Percentiles rank a stretch among this genome's conserved stretches.
phyloP scores from a whole-genome alignment of 495 filamentous ascomycete genomes.

The Annulohypoxylon bovei region DNA sequence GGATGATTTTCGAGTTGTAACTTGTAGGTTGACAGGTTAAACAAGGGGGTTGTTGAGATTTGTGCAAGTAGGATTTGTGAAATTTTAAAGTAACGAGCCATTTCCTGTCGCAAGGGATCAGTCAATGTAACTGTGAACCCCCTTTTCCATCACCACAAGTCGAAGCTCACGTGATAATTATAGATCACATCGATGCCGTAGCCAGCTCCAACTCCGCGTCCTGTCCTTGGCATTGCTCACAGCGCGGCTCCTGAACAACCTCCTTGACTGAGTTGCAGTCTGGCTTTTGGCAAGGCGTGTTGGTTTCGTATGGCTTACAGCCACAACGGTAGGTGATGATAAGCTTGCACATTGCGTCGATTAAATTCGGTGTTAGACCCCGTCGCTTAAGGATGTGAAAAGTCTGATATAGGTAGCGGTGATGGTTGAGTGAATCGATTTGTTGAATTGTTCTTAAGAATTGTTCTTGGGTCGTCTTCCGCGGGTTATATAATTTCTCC shows the following conservation, averaged over 20 bases:
- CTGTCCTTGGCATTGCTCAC: constrained; percentile 11
- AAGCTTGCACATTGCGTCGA: constrained; percentile 24
- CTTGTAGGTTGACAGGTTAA: not conserved
- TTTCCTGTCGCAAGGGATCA: not conserved
- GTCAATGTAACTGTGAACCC: not conserved
- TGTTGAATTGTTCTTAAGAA: too few species aligned
- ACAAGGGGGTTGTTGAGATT: not conserved
- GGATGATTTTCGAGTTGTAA: not conserved
- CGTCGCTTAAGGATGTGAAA: not conserved
- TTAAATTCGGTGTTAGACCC: not conserved
- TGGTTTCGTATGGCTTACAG: constrained; percentile 30
- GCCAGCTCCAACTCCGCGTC: constrained; percentile 5
- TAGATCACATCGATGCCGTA: not conserved
- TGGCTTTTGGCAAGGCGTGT: constrained; percentile 13
- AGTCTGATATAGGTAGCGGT: not conserved
- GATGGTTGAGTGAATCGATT: not conserved
- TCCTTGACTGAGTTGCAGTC: constrained; percentile 7
- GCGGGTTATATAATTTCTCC: not conserved
- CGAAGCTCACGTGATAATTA: not conserved
- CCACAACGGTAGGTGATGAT: constrained; percentile 35
- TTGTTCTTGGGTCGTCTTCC: too few species aligned
- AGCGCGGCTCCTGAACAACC: constrained; percentile 12
- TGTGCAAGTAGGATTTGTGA: not conserved
- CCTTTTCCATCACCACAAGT: not conserved
- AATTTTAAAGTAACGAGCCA: not conserved